Evolutionary conservation across 2,329 filamentous ascomycete species (phyloP), one percentile per base, ranked within the genome.

Genomic region (Alternaria sp.): DNA sequence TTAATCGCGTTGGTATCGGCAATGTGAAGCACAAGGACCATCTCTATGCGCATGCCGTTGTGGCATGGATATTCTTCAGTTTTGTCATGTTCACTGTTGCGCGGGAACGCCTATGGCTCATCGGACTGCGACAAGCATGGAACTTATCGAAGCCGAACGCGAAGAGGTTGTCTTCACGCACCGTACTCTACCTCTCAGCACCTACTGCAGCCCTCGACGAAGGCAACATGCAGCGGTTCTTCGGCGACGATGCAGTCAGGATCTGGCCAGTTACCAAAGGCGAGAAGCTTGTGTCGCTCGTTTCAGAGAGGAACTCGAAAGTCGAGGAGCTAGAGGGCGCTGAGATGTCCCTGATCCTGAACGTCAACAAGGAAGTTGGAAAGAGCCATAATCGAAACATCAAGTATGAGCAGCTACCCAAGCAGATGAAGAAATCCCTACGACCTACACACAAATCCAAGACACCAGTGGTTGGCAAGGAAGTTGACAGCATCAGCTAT

Each of bases 401-500:
- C 2, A 83, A 85, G 9, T 84, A 85, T 50, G 84, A 86, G 11
- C 83, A 83, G 56, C 88, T 80, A 21, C 71, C 77, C 0, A 72
- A 75, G 43, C 91, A 74, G 83, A 85, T 71, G 89, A 94, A 80
- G 88, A 91, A 60, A 91, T 91, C 67, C 86, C 86, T 61, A 12
- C 68, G 80, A 7, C 80, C 80, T 5, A 80, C 76, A 1, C 78
- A 81, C 54, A 69, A 71, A 11, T 62, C 79, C 25, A 78, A 78
- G 47, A 76, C 73, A 5, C 66, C 74, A 19, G 68, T 96, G 21
- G 87, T 94, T 69, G 92, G 93, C 69, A 90, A 93, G 76, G 96
- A 97, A 79, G 94, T 97, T 15, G 96, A 99, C 81, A 96, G 93
- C 0, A 97, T 99, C 79, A 89, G 95, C 66, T 97, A 92, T 91